Evolutionary conservation across 495 filamentous ascomycete species (phyloP), one percentile per base, ranked within the genome.

Genomic region (Usnea hakonensis): DNA sequence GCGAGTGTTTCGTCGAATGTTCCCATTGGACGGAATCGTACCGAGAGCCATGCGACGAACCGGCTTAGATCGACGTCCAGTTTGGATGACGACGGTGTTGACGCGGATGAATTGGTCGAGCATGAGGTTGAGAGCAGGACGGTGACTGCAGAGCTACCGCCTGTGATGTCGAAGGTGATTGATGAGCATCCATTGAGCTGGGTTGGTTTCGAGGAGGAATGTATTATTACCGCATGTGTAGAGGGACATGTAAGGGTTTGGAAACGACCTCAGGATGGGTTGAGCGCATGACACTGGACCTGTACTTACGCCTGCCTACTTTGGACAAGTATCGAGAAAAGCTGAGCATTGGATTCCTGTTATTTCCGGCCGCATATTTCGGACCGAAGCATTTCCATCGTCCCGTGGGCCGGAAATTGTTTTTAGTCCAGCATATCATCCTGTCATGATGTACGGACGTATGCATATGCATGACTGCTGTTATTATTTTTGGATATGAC

Each of bases 131-230:
- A 95, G 73, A 84, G 90, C 8, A 79, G 90, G 64, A 80, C 89
- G 44, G 81, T 83, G 56, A 93, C 88, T 43, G 90, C 94, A 11
- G 84, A 95, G 69, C 73, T 98, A 55, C 94, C 95, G n/a, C 94
- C 94, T 53, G 90, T 98, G 26, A 87, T 97, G 85, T 88, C 87
- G 21, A 97, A 97, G 78, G 78, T 80, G 8, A 82, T 95, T 30
- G 93, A 96, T 68, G 81, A 85, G 61, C 89, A 97, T 71, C 92
- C 91, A 56, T 78, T 95, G 54, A 88, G 83, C 69, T 96, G 93
- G 89, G 70, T 98, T 21, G 87, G 85, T 14, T 98, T 98, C 69
- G 90, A 91, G 64, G 88, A 96, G 72, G 86, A 95, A 69, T 87
- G 86, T 33, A 92, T 98, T 48, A 84, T 97, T 67, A 95, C 90